These are phyloP conservation scores for Copromyces sp. DNA, from an alignment of 495 filamentous ascomycete species.

Conservation along the genomic window DNA sequence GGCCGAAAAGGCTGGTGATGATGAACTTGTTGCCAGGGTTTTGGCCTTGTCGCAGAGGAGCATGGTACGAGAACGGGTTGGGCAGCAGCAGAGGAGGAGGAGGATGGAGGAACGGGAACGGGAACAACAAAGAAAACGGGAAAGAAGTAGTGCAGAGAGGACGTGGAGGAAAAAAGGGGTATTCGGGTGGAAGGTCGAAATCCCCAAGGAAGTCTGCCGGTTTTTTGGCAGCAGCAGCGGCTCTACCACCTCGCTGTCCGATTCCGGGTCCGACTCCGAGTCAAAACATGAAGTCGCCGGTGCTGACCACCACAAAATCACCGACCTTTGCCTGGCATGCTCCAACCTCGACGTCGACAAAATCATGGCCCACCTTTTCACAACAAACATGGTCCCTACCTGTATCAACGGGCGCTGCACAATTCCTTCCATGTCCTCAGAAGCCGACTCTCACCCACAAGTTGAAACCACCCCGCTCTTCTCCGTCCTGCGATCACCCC, in stretches of 20 bases:
- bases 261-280: background rate
- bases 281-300: too few relatives aligned
- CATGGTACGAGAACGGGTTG: background rate
- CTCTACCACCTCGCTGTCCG: background rate
- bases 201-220: background rate
- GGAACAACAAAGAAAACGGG: background rate
- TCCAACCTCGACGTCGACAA: conserved; percentile 13
- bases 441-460: background rate
- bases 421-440: background rate
- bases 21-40: background rate
- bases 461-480: background rate
- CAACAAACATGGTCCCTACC: background rate
- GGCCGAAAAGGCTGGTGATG: background rate
- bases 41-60: background rate
- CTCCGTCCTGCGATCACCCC: background rate
- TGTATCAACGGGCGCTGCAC: conserved; percentile 4
- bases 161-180: background rate
- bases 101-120: background rate
- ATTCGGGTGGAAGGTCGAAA: background rate
- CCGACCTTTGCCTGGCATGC: conserved; percentile 13
- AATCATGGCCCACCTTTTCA: conserved; percentile 7
- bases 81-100: too few relatives aligned
- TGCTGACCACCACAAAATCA: background rate
- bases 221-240: background rate
- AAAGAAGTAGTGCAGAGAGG: background rate